Percentiles rank a stretch among this genome's conserved stretches.
Conservation (phyloP, 1,284 basidiomycete species). For the Trametes sp. region DNA sequence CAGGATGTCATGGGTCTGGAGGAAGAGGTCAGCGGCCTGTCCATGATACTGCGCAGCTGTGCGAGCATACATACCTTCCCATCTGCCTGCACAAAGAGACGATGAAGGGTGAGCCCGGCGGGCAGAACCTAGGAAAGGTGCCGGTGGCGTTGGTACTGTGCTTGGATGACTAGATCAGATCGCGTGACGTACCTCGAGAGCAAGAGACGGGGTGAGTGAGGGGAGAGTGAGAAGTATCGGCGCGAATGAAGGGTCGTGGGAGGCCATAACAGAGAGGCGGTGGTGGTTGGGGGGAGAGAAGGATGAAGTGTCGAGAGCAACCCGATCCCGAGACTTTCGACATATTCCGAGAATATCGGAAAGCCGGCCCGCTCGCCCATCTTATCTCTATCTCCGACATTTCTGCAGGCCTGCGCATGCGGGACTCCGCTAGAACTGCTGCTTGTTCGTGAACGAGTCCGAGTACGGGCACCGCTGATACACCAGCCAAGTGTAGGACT, state of each 20-base stretch:
- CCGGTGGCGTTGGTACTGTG: constrained; percentile 17
- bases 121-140: constrained; percentile 59
- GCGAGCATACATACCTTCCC: constrained; percentile 55
- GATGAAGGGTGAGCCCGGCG: constrained; percentile 70
- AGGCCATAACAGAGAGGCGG: constrained; percentile 40
- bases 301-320: not conserved
- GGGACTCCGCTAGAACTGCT: too few species aligned
- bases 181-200: constrained; percentile 55
- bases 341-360: constrained; percentile 12
- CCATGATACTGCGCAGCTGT: not conserved
- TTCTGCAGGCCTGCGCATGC: not conserved
- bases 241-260: constrained; percentile 47
- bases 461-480: too few species aligned
- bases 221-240: constrained; percentile 63
- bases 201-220: constrained; percentile 61
- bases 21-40: constrained; percentile 4
- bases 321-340: not conserved
- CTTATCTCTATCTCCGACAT: constrained; percentile 23
- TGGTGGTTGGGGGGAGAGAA: constrained; percentile 1
- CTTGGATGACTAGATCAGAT: not conserved
- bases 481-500: too few species aligned
- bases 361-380: constrained; percentile 15
- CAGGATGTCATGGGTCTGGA: constrained; percentile 75
- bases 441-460: too few species aligned
- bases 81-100: constrained; percentile 67